Conservation (phyloP, 2,329 filamentous ascomycete species). For the Verticillium zaregamsianum region DNA sequence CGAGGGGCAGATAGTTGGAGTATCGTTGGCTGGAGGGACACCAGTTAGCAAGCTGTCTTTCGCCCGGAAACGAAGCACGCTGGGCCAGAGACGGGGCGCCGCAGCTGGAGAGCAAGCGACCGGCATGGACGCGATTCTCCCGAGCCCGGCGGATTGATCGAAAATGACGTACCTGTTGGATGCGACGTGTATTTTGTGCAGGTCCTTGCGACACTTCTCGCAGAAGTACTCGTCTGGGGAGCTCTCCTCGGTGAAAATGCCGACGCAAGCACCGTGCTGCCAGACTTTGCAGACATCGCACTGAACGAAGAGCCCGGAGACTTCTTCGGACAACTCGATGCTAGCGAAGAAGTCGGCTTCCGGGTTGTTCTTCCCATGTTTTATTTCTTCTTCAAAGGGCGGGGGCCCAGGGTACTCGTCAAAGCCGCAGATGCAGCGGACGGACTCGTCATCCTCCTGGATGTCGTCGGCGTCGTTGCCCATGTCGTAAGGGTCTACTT, state of each 20-base stretch:
- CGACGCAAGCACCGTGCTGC: conserved; percentile 97
- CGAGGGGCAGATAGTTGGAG: conserved; percentile 61
- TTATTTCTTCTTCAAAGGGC: conserved; percentile 52
- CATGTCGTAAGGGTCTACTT: conserved; percentile 45
- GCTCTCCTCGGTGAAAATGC: conserved; percentile 89
- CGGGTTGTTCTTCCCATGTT: conserved; percentile 51
- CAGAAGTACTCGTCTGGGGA: conserved; percentile 98
- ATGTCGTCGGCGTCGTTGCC: conserved; percentile 64
- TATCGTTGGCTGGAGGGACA: conserved; percentile 53
- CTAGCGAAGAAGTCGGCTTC: conserved; percentile 54
- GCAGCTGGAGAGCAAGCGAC: background rate
- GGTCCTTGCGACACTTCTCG: conserved; percentile 86
- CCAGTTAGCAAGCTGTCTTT: conserved; percentile 2
- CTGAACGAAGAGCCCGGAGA: conserved; percentile 94
- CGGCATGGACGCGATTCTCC: background rate
- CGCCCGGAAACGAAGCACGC: too few relatives aligned
- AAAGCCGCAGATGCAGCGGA: conserved; percentile 89
- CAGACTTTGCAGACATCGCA: conserved; percentile 98
- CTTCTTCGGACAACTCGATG: conserved; percentile 71
- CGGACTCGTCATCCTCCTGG: conserved; percentile 87
- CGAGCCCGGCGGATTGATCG: too few relatives aligned
- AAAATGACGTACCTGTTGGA: conserved; percentile 71
- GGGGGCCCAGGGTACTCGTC: conserved; percentile 91
- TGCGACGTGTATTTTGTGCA: conserved; percentile 79
- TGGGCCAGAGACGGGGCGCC: background rate